Conservation (phyloP, 2,329 filamentous ascomycete species). For the Bertia moriformis region DNA sequence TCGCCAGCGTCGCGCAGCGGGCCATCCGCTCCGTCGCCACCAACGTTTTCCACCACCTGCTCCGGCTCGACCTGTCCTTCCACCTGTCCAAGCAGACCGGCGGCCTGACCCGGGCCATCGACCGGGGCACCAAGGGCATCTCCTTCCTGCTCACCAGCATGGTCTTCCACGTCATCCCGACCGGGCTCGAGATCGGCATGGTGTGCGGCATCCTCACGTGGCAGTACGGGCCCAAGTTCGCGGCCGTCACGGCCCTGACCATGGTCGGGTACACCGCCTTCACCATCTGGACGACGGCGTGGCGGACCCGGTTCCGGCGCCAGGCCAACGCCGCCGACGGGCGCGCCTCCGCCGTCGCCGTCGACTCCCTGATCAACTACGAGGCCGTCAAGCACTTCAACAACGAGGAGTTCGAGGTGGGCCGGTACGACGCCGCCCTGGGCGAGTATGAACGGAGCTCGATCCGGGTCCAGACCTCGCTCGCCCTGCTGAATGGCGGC, state of each 20-base stretch:
- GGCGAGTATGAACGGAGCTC: slow-evolving; percentile 71
- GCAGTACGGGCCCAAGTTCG: slow-evolving; percentile 85
- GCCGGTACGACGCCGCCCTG: slow-evolving; percentile 11
- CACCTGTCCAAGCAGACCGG: slow-evolving; percentile 22
- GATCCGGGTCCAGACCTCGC: slow-evolving; percentile 8
- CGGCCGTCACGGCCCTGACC: slow-evolving; percentile 73
- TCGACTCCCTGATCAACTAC: slow-evolving; percentile 73
- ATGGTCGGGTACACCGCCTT: slow-evolving; percentile 92
- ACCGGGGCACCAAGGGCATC: slow-evolving; percentile 64
- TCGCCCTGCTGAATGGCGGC: slow-evolving; percentile 6
- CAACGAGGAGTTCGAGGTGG: slow-evolving; percentile 14
- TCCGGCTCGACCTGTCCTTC: slow-evolving; percentile 81
- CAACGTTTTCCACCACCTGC: slow-evolving; percentile 81
- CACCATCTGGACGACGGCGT: slow-evolving; percentile 89
- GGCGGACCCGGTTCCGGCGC: slow-evolving; percentile 89
- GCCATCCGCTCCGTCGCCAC: slow-evolving; percentile 81
- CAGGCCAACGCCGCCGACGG: slow-evolving; percentile 95
- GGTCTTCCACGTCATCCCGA: slow-evolving; percentile 97
- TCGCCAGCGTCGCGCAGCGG: slow-evolving; percentile 92
- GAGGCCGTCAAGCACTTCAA: slow-evolving; percentile 33
- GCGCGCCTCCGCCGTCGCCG: slow-evolving; percentile 81
- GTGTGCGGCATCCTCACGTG: slow-evolving; percentile 94
- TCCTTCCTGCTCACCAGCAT: slow-evolving; percentile 94
- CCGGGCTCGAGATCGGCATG: slow-evolving; percentile 81
- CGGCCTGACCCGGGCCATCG: slow-evolving; percentile 34